Evolutionary conservation across 257 asterid species (phyloP).

Genomic region (Ballota nigra): DNA sequence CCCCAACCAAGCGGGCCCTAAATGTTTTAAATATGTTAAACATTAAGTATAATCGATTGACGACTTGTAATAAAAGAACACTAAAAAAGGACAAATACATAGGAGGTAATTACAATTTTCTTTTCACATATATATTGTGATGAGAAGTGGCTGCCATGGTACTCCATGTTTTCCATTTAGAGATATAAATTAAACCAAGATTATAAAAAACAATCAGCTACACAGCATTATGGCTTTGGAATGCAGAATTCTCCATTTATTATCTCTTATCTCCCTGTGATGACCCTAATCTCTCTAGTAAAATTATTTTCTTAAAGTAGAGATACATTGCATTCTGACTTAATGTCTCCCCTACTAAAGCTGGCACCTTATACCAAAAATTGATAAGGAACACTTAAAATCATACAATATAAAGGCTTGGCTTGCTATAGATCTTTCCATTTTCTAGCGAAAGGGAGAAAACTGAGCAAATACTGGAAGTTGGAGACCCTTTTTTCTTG

Average conservation of each 20-base stretch:
- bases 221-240: neutral
- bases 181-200: neutral
- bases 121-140: neutral
- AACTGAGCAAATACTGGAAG: neutral
- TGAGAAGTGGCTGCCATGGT: neutral
- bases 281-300: neutral
- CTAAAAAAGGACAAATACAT: too few relatives aligned
- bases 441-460: neutral
- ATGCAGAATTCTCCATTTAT: neutral
- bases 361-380: neutral
- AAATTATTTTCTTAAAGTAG: neutral
- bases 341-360: constrained; percentile 1
- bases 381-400: neutral
- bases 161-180: neutral
- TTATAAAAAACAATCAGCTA: neutral
- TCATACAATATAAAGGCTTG: neutral
- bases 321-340: neutral
- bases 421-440: neutral
- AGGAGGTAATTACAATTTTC: neutral
- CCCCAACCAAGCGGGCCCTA: too few relatives aligned
- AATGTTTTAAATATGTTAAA: neutral
- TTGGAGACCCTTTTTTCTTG: neutral
- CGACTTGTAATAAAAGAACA: neutral
- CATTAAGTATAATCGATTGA: neutral
- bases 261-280: neutral